phyloP scores from a whole-genome alignment of 345 rosid species.

The Rhizophora apiculata region DNA sequence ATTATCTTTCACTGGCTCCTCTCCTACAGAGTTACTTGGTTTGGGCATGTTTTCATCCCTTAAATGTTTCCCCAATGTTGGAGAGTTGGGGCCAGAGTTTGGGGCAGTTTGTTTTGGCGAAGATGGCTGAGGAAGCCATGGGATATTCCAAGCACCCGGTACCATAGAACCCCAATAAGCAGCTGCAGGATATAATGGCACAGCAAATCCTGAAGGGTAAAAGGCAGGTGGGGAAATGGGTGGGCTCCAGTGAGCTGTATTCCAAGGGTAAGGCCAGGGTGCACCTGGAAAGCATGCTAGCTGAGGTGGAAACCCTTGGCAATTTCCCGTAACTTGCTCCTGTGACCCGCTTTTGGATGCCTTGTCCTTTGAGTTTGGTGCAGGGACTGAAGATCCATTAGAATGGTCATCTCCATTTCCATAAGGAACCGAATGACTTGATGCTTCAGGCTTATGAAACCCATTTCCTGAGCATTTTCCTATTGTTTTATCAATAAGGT shows the following conservation, averaged over 20 bases:
- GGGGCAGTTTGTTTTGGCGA: conserved; percentile 43
- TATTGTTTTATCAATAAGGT: conserved; percentile 64
- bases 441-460: conserved; percentile 49
- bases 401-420: conserved; percentile 24
- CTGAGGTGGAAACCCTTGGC: conserved; percentile 41
- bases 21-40: conserved; percentile 31
- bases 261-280: conserved; percentile 62
- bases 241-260: conserved; percentile 48
- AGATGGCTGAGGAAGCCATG: conserved; percentile 71
- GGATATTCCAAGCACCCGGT: conserved; percentile 63
- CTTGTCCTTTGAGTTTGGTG: conserved; percentile 30
- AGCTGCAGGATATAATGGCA: conserved; percentile 60
- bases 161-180: conserved; percentile 71
- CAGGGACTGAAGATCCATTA: conserved; percentile 27
- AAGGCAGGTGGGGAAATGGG: conserved; percentile 41
- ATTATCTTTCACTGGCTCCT: conserved; percentile 38
- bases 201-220: conserved; percentile 51
- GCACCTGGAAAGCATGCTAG: conserved; percentile 52
- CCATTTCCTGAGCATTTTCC: conserved; percentile 40
- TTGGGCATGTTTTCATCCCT: conserved; percentile 53
- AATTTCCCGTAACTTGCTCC: conserved; percentile 24
- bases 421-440: conserved; percentile 35
- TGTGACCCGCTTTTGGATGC: conserved; percentile 26
- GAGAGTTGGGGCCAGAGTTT: conserved; percentile 61
- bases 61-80: conserved; percentile 90